Base-by-base conservation (phyloP, 1,284 basidiomycete genomes). In the Gomphus sp. region DNA sequence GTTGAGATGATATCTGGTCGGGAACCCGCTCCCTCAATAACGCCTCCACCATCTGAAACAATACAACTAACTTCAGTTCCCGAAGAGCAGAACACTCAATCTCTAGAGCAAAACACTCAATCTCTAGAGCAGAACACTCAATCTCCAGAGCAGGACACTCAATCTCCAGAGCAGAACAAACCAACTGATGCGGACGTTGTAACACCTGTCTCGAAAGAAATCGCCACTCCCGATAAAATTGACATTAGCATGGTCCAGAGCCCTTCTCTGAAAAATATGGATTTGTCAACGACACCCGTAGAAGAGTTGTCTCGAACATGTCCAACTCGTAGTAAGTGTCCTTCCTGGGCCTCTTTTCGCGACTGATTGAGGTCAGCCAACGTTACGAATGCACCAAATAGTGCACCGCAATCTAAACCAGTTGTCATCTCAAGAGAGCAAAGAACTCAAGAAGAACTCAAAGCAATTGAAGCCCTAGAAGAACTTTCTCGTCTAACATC, bases 391-490 rank as follows among this genome's bases (percentile, higher is more conserved):
- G 49, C 31, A 5, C 49, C 49, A 50, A 16, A 12, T 31, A 33
- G 31, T 50, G n/a, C 33, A 28, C 7, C 49, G 10, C 31, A 36
- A n/a, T 50, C 31, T 9, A 31, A 34, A 10, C 28, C 39, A 28
- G 25, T 2, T 45, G 22, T 45, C 22, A 44, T 45, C 11, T 36
- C 10, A n/a, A 41, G 58, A 14, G 52, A 55, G 43, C 31, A 55
- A 36, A 54, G 58, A 47, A 59, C 58, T 36, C 52, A 55, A 28
- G 52, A 59, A 39, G 58, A 59, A 49, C 43, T 59, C 0, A 59
- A 59, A 52, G 58, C 58, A 22, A 59, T 59, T 22, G 58, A 59
- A 41, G 58, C 58, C 31, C 50, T 59, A 14, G 58, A 59, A 49
- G 58, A 59, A 18, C 51, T 59, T 37, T 59, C 58, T 6, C 58